Evolutionary conservation across 2,329 filamentous ascomycete genomes (phyloP), one percentile per base, ranked within the genome.

Genomic region (Tympanopsis confertula): DNA sequence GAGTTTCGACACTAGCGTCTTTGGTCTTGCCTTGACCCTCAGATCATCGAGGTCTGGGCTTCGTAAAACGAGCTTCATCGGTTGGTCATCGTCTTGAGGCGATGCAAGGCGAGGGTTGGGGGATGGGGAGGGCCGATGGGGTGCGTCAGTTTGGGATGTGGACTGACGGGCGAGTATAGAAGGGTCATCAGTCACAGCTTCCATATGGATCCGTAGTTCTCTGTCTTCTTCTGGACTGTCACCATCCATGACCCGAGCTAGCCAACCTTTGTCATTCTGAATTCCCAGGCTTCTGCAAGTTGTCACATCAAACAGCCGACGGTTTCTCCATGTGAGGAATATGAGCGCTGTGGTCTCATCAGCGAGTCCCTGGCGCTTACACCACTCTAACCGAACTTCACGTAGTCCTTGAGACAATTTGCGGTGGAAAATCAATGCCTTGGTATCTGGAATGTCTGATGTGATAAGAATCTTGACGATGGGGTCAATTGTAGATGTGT

Each of bases 361-460:
- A 2, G 58, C 46, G 37, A 76, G 66, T 2, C 55, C 55, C 45
- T 78, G 71, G 38, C 60, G 62, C 22, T 55, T 50, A 50, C 71
- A 76, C 74, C 74, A 81, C 30, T 66, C 67, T 24, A 66, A 47
- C n/a, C 68, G 63, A 15, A 77, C 66, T 43, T 69, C 69, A 39
- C 65, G 61, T 5, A 80, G 55, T 2, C 65, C 56, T 44, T 73
- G 71, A 13, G 66, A 67, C 41, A 74, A 57, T 47, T 66, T 69
- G 17, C 75, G 66, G 36, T 65, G 68, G 37, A 78, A 63, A 36
- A 78, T 59, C 26, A 80, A 52, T 3, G 70, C 60, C 22, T 56
- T 64, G 0, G 74, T 71, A 37, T 65, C 56, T 5, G 61, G 56
- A 13, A 81, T 65, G 13, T 62, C 53, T 0, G 74, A 76, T 1